Base-by-base conservation (phyloP, 2,329 filamentous ascomycete species). In the Endocalyx cinctus region DNA sequence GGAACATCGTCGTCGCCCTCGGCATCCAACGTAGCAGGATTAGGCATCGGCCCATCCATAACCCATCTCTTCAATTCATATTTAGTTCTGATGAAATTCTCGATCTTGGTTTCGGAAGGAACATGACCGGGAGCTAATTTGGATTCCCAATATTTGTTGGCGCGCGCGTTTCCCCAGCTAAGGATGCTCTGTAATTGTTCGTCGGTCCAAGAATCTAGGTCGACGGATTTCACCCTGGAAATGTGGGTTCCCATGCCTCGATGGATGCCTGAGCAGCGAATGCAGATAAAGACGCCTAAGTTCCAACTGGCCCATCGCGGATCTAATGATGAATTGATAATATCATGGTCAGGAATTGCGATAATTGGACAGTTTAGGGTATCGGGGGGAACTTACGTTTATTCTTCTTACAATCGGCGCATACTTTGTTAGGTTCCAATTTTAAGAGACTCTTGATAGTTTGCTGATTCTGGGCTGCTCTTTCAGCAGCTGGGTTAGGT, bases 221-320 rank as follows among this genome's bases (percentile, higher is more conserved):
- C 92, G 48, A 98, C 92, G 2, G 89, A 96, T 63, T 98, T 98
- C 61, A 98, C 92, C 63, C 86, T 78, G 64, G 88, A 96, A 61
- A 98, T 96, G 66, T 98, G 92, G 42, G 90, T 97, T 54, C 92
- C 92, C 89, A 98, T 97, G 48, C 90, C 88, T 57, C 92, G 86
- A 67, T 98, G 92, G 57, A 98, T 95, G 55, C 94, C 94, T 13
- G 92, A 98, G 66, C 92, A 98, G 58, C 89, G 84, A 60, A 98
- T 98, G 71, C 92, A 98, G 55, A 98, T 72, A 59, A 98, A 98
- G 56, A 98, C 81, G 51, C 92, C 92, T 34, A 98, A 67, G 60
- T 98, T 98, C 92, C 92, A 98, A 58, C 88, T 96, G 19, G 92
- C 92, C 92, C 92, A 98, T 84, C 92, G 79, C 41, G 92, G 92